Percentiles rank a stretch among this genome's conserved stretches.
phyloP scores from a whole-genome alignment of 495 filamentous ascomycete species.

The Lasiosphaeria ovina region DNA sequence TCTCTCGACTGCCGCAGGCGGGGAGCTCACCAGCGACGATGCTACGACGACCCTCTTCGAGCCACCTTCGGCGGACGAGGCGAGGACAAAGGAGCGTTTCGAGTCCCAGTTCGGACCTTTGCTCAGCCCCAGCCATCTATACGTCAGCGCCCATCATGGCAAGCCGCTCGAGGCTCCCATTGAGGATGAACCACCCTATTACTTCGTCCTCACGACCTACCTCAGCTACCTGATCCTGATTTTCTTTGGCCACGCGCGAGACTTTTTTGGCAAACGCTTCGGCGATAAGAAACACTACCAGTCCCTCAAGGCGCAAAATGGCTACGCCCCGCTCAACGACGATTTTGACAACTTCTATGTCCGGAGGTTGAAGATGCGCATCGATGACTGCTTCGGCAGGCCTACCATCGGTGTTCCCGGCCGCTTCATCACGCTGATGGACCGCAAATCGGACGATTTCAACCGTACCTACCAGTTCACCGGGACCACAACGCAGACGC shows the following conservation, averaged over 20 bases:
- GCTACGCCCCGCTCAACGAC: conserved; percentile 94
- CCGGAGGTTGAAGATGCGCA: conserved; percentile 83
- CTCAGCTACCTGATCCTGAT: conserved; percentile 96
- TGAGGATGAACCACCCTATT: conserved; percentile 95
- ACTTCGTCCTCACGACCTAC: conserved; percentile 93
- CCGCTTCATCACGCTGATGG: conserved; percentile 85
- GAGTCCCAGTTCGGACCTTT: conserved; percentile 94
- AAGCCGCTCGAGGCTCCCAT: conserved; percentile 75
- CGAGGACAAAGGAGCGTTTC: conserved; percentile 66
- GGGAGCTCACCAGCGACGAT: conserved; percentile 67
- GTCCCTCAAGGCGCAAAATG: conserved; percentile 77
- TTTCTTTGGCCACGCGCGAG: conserved; percentile 88
- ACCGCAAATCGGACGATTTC: conserved; percentile 82
- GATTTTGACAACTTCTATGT: conserved; percentile 99
- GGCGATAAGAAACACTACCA: conserved; percentile 74
- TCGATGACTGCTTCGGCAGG: conserved; percentile 94
- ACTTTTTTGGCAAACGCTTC: conserved; percentile 98
- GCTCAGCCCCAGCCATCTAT: conserved; percentile 73
- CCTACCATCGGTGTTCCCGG: conserved; percentile 92
- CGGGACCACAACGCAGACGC: conserved; percentile 88
- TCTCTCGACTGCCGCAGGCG: conserved; percentile 81
- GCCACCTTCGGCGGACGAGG: conserved; percentile 85
- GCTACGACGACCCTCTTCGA: conserved; percentile 81
- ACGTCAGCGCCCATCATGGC: conserved; percentile 76
- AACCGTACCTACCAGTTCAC: conserved; percentile 84